Base-by-base conservation (phyloP, 345 rosid genomes). In the Angophora floribunda region DNA sequence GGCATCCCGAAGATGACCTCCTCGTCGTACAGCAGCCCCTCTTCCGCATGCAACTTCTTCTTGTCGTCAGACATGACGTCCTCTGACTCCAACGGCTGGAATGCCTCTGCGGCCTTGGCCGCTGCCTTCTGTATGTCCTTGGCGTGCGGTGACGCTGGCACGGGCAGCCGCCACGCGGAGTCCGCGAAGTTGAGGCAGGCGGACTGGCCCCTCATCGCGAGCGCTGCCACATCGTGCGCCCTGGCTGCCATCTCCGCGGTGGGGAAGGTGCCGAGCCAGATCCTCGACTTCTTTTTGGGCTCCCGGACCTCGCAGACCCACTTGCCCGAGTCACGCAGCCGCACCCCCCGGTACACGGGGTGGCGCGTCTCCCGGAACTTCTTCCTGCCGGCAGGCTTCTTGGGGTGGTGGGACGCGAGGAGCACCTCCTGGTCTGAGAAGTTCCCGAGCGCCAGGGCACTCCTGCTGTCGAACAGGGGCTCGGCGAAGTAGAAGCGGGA, bases 281-380 rank as follows among this genome's bases (percentile, higher is more conserved):
- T 95, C 89, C 99, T 93, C 0, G 99, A 90, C 87, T 95, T 94
- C 95, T 97, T 97, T 51, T 93, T 93, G 1, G 98, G 99, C 90
- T 96, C 98, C 85, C 99, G 92, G 11, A 97, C 94, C 88, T 97
- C 99, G 52, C 96, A 96, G 3, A 96, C 99, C 99, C 99, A 96
- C 91, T 97, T 97, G 6, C 96, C 98, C 0, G 97, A 93, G 75
- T 93, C 91, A 90, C 97, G 93, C 91, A 89, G 79, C 80, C 98
- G 91, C 32, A 96, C 98, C 19, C 99, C 99, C 5, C 97, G 92
- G 91, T 91, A 96, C 86, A 97, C 94, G 9, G 99, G 99, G 88
- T 96, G 99, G 28, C 99, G 92, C 13, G 97, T 96, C 94, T 96
- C 99, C 85, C 93, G 88, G 78, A 96, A 94, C 93, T 97, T 97